Evolutionary conservation across 192 early-diverging fungal genomes (phyloP).

Genomic region (Entomortierella chlamydospora): DNA sequence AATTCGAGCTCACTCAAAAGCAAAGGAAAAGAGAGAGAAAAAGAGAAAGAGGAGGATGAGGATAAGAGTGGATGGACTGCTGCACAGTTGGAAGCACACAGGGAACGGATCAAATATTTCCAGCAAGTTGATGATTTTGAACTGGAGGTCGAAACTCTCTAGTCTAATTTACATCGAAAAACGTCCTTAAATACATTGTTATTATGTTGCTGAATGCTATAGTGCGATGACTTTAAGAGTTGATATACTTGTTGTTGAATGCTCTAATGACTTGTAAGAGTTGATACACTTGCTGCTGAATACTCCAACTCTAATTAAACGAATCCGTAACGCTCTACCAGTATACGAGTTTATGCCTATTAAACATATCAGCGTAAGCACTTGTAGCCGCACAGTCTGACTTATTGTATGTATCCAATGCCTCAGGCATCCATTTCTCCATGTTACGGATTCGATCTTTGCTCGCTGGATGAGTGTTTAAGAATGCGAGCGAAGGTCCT

Average conservation of each 20-base stretch:
- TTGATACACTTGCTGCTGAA: no score
- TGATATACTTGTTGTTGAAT: no score
- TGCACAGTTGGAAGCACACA: constrained; percentile 12
- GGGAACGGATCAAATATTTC: constrained; percentile 41
- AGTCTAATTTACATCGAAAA: neutral
- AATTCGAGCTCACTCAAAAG: neutral
- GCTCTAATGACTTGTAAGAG: no score
- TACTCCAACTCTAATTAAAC: no score
- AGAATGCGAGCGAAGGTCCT: constrained; percentile 66
- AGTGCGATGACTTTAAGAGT: no score
- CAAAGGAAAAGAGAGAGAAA: neutral
- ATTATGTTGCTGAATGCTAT: no score
- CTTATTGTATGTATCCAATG: constrained; percentile 57
- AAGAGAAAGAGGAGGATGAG: neutral
- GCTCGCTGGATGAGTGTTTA: constrained; percentile 89
- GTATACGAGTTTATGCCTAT: constrained; percentile 20
- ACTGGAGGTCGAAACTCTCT: constrained; percentile 27
- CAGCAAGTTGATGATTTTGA: constrained; percentile 41
- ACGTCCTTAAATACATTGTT: no score
- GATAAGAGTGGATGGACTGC: constrained; percentile 14
- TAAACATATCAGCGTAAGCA: constrained; percentile 46
- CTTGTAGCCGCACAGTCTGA: constrained; percentile 63
- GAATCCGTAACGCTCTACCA: no score
- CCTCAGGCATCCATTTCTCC: constrained; percentile 74
- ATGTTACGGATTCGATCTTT: constrained; percentile 74